phyloP scores from a whole-genome alignment of 768 basidiomycete species.

The Suillus fuscotomentosus region DNA sequence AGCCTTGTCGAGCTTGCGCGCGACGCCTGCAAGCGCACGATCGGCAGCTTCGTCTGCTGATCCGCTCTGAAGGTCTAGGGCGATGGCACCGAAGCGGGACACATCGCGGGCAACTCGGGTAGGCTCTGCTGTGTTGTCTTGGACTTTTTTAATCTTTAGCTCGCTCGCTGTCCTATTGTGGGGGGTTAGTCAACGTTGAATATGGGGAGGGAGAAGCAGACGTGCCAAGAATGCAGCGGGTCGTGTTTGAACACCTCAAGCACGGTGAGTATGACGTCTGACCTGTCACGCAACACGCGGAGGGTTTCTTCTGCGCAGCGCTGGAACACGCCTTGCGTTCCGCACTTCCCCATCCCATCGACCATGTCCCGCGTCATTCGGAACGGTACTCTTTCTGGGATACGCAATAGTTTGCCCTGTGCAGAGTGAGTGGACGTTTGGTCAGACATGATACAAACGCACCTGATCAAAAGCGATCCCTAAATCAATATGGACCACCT shows the following conservation, averaged over 20 bases:
- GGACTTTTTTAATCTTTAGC: constrained; percentile 65
- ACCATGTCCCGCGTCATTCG: constrained; percentile 92
- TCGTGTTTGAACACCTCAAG: constrained; percentile 97
- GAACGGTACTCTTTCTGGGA: constrained; percentile 93
- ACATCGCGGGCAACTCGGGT: constrained; percentile 19
- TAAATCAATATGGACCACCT: constrained; percentile 93
- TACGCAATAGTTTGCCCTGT: constrained; percentile 74
- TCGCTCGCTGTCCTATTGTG: constrained; percentile 71
- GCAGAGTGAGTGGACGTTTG: background rate
- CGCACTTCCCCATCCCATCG: constrained; percentile 89
- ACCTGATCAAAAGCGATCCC: constrained; percentile 97
- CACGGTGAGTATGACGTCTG: constrained; percentile 89
- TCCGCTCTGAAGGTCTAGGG: constrained; percentile 62
- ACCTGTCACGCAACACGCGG: constrained; percentile 82
- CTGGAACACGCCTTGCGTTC: constrained; percentile 92
- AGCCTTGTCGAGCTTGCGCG: constrained; percentile 77
- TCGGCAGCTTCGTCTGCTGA: constrained; percentile 86
- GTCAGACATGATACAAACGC: constrained; percentile 4
- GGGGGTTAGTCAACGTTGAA: background rate
- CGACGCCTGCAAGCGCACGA: constrained; percentile 78
- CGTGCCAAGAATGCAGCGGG: constrained; percentile 89
- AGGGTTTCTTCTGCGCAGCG: constrained; percentile 94
- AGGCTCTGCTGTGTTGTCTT: constrained; percentile 38
- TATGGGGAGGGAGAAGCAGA: constrained; percentile 2
- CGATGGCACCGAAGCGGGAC: constrained; percentile 42